Base-by-base conservation (phyloP, 1,284 basidiomycete genomes). In the Tilletia indica region DNA sequence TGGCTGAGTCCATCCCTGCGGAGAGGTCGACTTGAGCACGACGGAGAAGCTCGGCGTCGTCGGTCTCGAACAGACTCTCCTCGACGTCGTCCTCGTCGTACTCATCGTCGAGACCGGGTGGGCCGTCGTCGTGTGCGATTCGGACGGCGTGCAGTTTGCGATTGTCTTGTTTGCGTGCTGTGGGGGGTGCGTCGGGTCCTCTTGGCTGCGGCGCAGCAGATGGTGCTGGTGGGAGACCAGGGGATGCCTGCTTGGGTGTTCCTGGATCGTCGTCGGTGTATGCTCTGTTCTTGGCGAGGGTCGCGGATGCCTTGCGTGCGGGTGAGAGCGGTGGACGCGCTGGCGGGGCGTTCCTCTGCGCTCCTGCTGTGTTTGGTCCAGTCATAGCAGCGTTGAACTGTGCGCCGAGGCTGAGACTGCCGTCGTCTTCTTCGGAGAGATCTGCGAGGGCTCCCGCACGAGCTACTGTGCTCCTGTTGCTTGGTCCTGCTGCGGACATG, bases 21-120 rank as follows among this genome's bases (percentile, higher is more conserved):
- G 78, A 77, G n/a, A 79, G 70, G 47, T 78, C 77, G 42, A 71
- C 72, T 67, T 76, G 76, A 72, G 77, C 75, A 47, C 75, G 72
- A 39, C 74, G 74, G 16, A 79, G 68, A 34, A 77, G 77, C 19
- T 72, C 72, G 61, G 78, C 77, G 69, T 76, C 73, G 45, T 72
- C 64, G 8, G 69, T 72, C 34, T 71, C 73, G 39, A 74, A 73
- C 6, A 79, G 67, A 67, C 78, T 79, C 66, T 79, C 78, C 34
- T 75, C 76, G 63, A 76, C 72, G 54, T 79, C 77, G 36, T 75
- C 77, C 14, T 75, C 69, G 0, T 75, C 75, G 19, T 76, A 75
- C 11, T 79, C 78, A 21, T 78, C 77, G 51, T 63, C 71, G 66
- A 64, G 61, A 16, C 61, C 36, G 4, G 61, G 61, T 3, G 61